These are phyloP conservation scores for Micractinium sp. DNA, from an alignment of 139 green algal genomes.

Conservation along the genomic window DNA sequence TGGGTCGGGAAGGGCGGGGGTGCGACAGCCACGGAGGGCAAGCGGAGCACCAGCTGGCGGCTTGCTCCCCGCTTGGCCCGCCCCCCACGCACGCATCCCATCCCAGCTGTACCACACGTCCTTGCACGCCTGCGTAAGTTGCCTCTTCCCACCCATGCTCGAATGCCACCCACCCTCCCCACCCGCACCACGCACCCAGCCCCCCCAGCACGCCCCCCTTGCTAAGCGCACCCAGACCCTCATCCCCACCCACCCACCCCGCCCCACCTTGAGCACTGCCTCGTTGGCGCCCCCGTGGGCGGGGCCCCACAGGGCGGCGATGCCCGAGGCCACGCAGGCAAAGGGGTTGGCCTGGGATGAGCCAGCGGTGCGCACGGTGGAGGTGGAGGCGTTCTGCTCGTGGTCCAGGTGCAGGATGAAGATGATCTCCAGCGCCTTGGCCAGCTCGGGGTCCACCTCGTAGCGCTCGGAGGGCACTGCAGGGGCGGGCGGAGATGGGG, in stretches of 20 bases:
- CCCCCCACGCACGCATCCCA: too few species aligned
- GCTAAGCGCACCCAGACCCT: neutral
- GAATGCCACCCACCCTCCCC: too few species aligned
- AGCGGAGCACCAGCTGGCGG: too few species aligned
- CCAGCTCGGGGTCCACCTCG: slow-evolving; percentile 59
- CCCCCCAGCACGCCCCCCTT: too few species aligned
- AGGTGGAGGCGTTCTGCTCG: slow-evolving; percentile 77
- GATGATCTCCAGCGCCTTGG: slow-evolving; percentile 66
- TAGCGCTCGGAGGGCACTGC: slow-evolving; percentile 58
- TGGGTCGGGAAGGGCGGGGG: too few species aligned
- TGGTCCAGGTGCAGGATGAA: slow-evolving; percentile 81
- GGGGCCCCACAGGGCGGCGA: slow-evolving; percentile 76
- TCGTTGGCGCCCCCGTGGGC: slow-evolving; percentile 80
- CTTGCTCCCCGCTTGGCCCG: too few species aligned
- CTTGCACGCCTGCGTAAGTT: too few species aligned
- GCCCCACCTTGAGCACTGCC: slow-evolving; percentile 55
- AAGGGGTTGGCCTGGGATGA: slow-evolving; percentile 79
- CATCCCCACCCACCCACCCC: too few species aligned
- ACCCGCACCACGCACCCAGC: too few species aligned
- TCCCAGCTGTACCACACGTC: too few species aligned
- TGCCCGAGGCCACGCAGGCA: slow-evolving; percentile 74
- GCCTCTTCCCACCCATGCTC: too few species aligned
- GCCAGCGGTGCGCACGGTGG: slow-evolving; percentile 67
- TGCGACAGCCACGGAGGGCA: too few species aligned
- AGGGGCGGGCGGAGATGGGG: neutral